Evolutionary conservation across 768 basidiomycete genomes (phyloP).

Genomic region (Leccinum boreale): DNA sequence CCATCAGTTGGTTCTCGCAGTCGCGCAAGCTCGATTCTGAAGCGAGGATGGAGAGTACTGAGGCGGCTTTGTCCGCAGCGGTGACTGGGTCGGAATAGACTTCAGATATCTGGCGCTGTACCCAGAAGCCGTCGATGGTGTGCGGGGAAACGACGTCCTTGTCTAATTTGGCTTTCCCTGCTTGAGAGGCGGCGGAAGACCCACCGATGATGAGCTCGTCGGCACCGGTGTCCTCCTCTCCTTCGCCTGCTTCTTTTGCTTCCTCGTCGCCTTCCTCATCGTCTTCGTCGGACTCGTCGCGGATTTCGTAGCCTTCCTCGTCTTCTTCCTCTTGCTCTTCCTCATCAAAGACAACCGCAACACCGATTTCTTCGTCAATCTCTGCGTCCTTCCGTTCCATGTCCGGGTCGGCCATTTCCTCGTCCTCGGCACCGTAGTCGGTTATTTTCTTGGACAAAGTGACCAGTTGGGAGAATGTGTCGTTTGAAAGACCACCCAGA

Average conservation of each 20-base stretch:
- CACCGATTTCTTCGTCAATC: conserved; percentile 96
- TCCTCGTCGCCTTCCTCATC: conserved; percentile 54
- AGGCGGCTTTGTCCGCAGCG: conserved; percentile 84
- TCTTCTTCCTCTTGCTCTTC: conserved; percentile 95
- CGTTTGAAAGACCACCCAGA: conserved; percentile 62
- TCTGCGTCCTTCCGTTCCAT: conserved; percentile 79
- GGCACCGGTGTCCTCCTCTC: conserved; percentile 47
- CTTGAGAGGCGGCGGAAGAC: conserved; percentile 46
- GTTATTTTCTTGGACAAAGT: conserved; percentile 91
- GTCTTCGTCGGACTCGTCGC: conserved; percentile 77
- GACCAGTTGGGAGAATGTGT: conserved; percentile 79
- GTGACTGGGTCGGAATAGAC: conserved; percentile 94
- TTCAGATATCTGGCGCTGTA: conserved; percentile 89
- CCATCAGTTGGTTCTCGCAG: conserved; percentile 95
- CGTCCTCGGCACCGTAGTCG: conserved; percentile 90
- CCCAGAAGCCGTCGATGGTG: conserved; percentile 96
- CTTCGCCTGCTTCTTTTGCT: conserved; percentile 40
- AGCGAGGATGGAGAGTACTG: conserved; percentile 79
- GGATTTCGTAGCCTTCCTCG: conserved; percentile 83
- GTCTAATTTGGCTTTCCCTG: conserved; percentile 53
- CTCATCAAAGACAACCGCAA: conserved; percentile 96
- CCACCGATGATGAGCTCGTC: conserved; percentile 82
- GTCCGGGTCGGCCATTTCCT: conserved; percentile 72
- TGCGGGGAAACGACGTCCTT: conserved; percentile 86
- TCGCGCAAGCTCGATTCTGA: conserved; percentile 88